Percentiles rank a stretch among this genome's conserved stretches.
These are phyloP conservation scores for Paracoccidioides brasiliensis DNA, from an alignment of 2,329 filamentous ascomycete genomes.

Conservation along the genomic window DNA sequence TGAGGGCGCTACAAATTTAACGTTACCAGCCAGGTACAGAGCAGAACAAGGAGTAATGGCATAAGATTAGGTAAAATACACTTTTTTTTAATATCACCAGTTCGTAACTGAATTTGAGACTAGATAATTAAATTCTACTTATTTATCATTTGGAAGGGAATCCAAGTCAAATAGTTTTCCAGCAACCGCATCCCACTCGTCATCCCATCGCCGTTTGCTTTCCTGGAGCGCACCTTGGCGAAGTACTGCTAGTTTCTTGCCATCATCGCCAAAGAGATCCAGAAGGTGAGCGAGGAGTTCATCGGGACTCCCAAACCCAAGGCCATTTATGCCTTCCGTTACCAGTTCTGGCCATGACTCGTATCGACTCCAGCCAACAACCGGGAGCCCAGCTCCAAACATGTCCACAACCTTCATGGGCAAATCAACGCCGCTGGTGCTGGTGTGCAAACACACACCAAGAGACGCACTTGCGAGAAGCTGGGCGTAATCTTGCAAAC, in stretches of 20 bases:
- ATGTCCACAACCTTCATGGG: constrained; percentile 99
- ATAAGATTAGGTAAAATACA: too few relatives aligned
- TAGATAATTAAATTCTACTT: background rate
- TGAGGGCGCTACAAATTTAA: too few relatives aligned
- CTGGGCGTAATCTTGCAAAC: constrained; percentile 67
- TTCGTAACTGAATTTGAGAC: too few relatives aligned
- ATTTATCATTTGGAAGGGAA: constrained; percentile 13
- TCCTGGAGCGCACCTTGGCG: constrained; percentile 61
- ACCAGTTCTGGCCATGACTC: constrained; percentile 88
- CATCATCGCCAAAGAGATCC: constrained; percentile 48
- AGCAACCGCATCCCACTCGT: constrained; percentile 80
- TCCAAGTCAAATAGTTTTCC: constrained; percentile 58
- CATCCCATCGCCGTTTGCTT: constrained; percentile 69
- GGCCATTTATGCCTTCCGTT: constrained; percentile 70
- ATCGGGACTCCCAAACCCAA: constrained; percentile 61
- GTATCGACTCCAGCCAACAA: constrained; percentile 74
- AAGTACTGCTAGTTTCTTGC: constrained; percentile 44
- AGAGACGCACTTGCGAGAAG: constrained; percentile 77
- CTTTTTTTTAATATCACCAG: too few relatives aligned
- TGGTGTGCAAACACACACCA: constrained; percentile 83
- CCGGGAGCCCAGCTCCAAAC: constrained; percentile 88
- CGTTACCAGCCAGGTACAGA: too few relatives aligned
- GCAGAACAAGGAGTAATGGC: too few relatives aligned
- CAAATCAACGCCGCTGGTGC: constrained; percentile 84
- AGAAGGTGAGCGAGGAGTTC: constrained; percentile 52